phyloP scores from a whole-genome alignment of 768 basidiomycete species.

The Clavaria fumosa region DNA sequence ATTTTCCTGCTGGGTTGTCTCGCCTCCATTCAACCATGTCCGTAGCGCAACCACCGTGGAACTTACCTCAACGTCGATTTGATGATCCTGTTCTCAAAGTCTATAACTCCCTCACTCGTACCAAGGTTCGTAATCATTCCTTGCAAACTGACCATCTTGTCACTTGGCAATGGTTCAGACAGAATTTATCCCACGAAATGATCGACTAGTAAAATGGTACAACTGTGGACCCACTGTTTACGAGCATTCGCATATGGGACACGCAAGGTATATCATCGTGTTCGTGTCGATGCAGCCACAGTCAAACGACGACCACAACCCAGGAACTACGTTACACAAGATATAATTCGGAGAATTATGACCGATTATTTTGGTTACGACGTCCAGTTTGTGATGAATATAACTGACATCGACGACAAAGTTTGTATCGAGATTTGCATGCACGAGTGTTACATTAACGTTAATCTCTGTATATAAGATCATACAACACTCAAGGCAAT shows the following conservation, averaged over 20 bases:
- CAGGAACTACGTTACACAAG: constrained; percentile 95
- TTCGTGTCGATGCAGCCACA: not conserved
- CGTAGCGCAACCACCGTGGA: constrained; percentile 48
- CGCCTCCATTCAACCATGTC: constrained; percentile 28
- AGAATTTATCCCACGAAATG: constrained; percentile 56
- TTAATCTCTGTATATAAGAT: constrained; percentile 38
- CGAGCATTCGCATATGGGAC: constrained; percentile 96
- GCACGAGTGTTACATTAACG: not conserved
- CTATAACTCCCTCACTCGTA: constrained; percentile 85
- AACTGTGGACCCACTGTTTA: constrained; percentile 99
- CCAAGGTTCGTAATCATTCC: constrained; percentile 43
- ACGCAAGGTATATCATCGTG: constrained; percentile 57
- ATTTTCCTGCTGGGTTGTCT: not conserved
- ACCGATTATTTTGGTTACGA: constrained; percentile 95
- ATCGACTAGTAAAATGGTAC: constrained; percentile 87
- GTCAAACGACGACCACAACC: not conserved
- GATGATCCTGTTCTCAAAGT: constrained; percentile 61
- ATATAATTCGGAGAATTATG: constrained; percentile 79
- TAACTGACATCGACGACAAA: constrained; percentile 99
- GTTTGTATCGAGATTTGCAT: constrained; percentile 25
- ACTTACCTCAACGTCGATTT: constrained; percentile 24
- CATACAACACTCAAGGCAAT: constrained; percentile 79
- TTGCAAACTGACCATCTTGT: constrained; percentile 8
- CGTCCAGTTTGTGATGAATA: constrained; percentile 98
- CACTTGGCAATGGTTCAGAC: constrained; percentile 29